phyloP scores from a whole-genome alignment of 495 filamentous ascomycete species.

The Neurospora discreta region DNA sequence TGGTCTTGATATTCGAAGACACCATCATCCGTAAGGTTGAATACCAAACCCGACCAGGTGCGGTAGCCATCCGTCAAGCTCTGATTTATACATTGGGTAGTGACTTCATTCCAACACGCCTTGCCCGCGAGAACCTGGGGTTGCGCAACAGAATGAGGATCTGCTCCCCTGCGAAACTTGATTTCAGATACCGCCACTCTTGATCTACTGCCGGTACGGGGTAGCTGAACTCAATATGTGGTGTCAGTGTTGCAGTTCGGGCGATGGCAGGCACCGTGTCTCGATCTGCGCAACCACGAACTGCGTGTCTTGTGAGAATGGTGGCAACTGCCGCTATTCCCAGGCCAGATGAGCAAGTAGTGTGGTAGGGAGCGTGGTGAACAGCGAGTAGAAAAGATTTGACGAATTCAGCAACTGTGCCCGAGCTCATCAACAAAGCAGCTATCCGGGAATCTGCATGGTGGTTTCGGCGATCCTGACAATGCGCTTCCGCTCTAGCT shows the following conservation, averaged over 20 bases:
- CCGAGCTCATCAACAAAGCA: background rate
- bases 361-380: background rate
- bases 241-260: slow-evolving; percentile 12
- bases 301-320: slow-evolving; percentile 2
- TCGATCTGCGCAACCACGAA: slow-evolving; percentile 16
- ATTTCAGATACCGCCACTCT: background rate
- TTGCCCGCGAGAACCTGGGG: background rate
- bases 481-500: background rate
- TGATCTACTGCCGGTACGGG: background rate
- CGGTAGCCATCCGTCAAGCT: background rate
- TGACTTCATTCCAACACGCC: background rate
- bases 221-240: background rate
- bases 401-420: background rate
- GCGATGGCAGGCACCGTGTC: slow-evolving; percentile 17
- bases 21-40: background rate
- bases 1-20: background rate
- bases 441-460: background rate
- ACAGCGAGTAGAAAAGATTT: background rate
- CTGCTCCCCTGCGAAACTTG: slow-evolving; percentile 1
- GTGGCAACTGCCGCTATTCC: slow-evolving; percentile 1
- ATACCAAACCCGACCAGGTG: background rate
- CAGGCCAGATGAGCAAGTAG: background rate
- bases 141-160: slow-evolving; percentile 5
- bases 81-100: background rate
- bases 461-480: background rate